Percentiles rank a stretch among this genome's conserved stretches.
phyloP scores from a whole-genome alignment of 2,329 filamentous ascomycete species.

The Aspergillus clavatus region DNA sequence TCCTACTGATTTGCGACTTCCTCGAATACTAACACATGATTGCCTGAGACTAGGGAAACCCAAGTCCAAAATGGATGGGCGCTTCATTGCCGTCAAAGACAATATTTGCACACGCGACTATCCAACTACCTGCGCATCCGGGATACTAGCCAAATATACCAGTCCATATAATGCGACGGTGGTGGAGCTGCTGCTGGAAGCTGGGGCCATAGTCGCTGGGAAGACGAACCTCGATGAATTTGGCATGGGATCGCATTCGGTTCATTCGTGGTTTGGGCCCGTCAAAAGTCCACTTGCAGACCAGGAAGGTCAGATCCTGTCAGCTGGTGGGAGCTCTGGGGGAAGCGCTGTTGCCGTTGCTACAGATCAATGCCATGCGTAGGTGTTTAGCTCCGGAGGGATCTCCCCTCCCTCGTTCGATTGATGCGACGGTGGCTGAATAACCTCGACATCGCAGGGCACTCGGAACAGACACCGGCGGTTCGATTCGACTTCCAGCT shows the following conservation, averaged over 20 bases:
- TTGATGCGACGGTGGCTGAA: constrained; percentile 6
- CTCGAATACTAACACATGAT: constrained; percentile 3
- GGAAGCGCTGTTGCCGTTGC: constrained; percentile 85
- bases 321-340: constrained; percentile 85
- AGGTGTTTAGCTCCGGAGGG: constrained; percentile 22
- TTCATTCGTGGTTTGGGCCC: constrained; percentile 61
- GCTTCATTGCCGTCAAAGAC: constrained; percentile 65
- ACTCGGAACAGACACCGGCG: constrained; percentile 89
- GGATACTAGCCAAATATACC: constrained; percentile 62
- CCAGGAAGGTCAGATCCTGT: constrained; percentile 45
- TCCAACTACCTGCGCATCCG: constrained; percentile 80
- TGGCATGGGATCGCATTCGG: constrained; percentile 84
- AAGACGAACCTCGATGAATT: constrained; percentile 97
- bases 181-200: constrained; percentile 59
- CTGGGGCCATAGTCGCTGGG: constrained; percentile 61
- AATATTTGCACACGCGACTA: constrained; percentile 64
- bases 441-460: constrained; percentile 46
- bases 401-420: constrained; percentile 1
- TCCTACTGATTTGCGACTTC: background rate
- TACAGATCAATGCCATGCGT: constrained; percentile 56
- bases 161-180: constrained; percentile 83
- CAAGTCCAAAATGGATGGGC: constrained; percentile 40
- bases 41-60: constrained; percentile 22
- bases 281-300: constrained; percentile 52
- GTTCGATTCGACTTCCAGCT: constrained; percentile 79